Evolutionary conservation across 768 basidiomycete species (phyloP).

Genomic region (Phaffia australis): DNA sequence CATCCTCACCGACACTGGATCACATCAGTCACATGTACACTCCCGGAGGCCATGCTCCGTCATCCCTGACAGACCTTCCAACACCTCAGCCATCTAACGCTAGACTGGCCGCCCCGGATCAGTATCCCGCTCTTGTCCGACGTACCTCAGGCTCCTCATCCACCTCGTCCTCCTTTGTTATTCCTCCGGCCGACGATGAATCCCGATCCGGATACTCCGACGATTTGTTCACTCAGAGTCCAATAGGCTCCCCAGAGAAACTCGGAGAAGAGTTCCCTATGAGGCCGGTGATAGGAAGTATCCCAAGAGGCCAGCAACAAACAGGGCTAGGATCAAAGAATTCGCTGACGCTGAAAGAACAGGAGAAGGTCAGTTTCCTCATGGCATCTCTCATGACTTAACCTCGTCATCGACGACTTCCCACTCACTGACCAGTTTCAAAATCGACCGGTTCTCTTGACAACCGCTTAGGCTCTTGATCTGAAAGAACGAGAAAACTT

Average conservation of each 20-base stretch:
- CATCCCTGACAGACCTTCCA: conserved; percentile 4
- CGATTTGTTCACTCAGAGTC: conserved; percentile 20
- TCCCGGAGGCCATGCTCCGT: neutral
- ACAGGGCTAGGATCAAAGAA: neutral
- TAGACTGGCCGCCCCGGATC: neutral
- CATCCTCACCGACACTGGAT: neutral
- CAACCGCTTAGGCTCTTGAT: conserved; percentile 65
- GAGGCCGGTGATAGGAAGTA: neutral
- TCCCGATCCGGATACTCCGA: neutral
- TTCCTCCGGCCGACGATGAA: neutral
- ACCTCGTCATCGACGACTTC: neutral
- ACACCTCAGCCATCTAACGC: conserved; percentile 2
- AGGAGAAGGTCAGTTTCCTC: conserved; percentile 64
- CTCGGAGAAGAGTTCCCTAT: neutral
- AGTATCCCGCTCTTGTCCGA: neutral
- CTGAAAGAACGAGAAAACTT: conserved; percentile 95
- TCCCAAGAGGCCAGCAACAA: conserved; percentile 1
- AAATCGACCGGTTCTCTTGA: neutral
- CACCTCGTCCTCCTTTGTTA: neutral
- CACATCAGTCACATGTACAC: neutral
- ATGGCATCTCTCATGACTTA: neutral
- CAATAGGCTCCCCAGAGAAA: neutral
- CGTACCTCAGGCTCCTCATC: conserved; percentile 1
- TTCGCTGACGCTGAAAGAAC: conserved; percentile 74
- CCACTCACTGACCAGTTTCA: neutral